Evolutionary conservation across 2,329 filamentous ascomycete genomes (phyloP).

Genomic region (Xylaria sp.): DNA sequence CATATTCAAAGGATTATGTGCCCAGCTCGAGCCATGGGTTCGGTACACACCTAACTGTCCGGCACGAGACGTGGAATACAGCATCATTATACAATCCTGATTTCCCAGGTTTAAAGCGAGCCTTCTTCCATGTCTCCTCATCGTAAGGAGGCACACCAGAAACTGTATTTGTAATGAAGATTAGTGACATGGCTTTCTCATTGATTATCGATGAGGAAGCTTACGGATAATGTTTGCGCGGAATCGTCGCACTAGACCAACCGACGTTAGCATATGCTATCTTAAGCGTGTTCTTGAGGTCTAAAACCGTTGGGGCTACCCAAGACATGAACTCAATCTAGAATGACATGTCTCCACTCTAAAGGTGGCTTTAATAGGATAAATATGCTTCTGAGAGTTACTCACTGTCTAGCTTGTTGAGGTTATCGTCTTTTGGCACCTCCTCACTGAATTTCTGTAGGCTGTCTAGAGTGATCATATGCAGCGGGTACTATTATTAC

Average conservation of each 20-base stretch:
- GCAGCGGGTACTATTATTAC: conserved; percentile 70
- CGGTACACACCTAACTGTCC: conserved; percentile 67
- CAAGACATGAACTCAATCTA: background rate
- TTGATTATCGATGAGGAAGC: conserved; percentile 33
- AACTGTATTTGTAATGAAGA: conserved; percentile 54
- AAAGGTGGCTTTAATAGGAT: too few species aligned
- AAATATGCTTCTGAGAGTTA: background rate
- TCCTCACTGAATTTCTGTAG: conserved; percentile 69
- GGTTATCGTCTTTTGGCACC: conserved; percentile 61
- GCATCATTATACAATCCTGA: conserved; percentile 59
- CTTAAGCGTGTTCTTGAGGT: background rate
- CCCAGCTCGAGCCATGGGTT: background rate
- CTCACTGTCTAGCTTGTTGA: conserved; percentile 62
- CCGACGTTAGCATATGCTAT: background rate
- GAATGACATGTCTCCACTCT: background rate
- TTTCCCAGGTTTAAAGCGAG: conserved; percentile 63
- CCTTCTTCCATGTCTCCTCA: conserved; percentile 76
- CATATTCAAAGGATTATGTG: background rate
- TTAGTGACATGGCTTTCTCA: conserved; percentile 3
- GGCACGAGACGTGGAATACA: conserved; percentile 68
- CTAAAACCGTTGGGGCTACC: background rate
- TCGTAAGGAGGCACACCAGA: conserved; percentile 72
- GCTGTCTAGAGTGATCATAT: conserved; percentile 73
- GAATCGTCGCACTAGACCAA: conserved; percentile 65
- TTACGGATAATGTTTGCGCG: conserved; percentile 77